These are phyloP conservation scores for Calonectria naviculata DNA, from an alignment of 2,329 filamentous ascomycete genomes.

Conservation along the genomic window DNA sequence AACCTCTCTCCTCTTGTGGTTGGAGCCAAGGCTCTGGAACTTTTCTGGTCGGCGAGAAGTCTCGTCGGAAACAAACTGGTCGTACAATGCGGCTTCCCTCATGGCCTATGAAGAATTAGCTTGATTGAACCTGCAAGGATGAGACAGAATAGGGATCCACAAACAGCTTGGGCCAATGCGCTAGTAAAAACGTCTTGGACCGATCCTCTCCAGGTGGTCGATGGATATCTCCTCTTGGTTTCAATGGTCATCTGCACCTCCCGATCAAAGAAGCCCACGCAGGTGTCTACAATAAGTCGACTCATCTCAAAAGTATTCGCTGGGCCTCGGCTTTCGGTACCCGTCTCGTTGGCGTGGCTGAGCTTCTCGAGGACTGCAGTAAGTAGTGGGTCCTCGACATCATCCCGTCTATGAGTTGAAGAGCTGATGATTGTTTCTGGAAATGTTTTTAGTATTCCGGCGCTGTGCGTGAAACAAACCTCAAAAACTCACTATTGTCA, in stretches of 20 bases:
- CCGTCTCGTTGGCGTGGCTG: neutral
- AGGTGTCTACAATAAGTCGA: slow-evolving; percentile 26
- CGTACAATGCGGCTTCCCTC: slow-evolving; percentile 14
- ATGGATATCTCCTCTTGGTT: neutral
- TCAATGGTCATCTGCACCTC: neutral
- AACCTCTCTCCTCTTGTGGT: neutral
- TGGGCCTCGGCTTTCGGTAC: neutral
- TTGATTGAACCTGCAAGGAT: no score
- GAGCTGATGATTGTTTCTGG: slow-evolving; percentile 20
- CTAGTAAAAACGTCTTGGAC: neutral
- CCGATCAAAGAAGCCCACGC: slow-evolving; percentile 23
- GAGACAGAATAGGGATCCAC: neutral
- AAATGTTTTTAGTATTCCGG: neutral
- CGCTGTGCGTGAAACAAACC: no score
- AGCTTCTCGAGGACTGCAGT: neutral
- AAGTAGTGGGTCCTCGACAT: neutral
- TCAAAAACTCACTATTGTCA: slow-evolving; percentile 16
- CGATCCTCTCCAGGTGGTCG: neutral
- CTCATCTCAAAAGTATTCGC: slow-evolving; percentile 21
- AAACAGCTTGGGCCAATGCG: neutral
- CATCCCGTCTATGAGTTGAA: neutral
- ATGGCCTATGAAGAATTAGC: slow-evolving; percentile 6
- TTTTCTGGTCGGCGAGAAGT: neutral
- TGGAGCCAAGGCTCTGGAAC: neutral
- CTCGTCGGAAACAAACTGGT: neutral